A percentile compares a stretch with the other conserved stretches of the same genome.
Conservation (phyloP, 2,329 filamentous ascomycete genomes). For the Alternaria hordeiaustralica region DNA sequence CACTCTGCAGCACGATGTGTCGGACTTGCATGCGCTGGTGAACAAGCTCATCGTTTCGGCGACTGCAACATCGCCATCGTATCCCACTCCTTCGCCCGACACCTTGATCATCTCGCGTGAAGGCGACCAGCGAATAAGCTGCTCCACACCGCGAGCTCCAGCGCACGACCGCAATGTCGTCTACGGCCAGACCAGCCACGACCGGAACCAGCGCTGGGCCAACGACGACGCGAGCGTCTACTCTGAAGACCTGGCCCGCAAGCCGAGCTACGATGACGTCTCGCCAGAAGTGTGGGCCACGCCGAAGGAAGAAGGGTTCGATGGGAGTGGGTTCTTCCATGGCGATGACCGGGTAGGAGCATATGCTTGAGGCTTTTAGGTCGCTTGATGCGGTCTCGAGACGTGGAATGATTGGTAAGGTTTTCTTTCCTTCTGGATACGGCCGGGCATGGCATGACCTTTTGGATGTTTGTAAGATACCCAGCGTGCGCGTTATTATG, state of each 20-base stretch:
- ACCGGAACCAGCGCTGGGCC: background rate
- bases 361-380: conserved; percentile 2
- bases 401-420: background rate
- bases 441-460: background rate
- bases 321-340: conserved; percentile 32
- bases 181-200: background rate
- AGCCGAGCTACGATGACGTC: conserved; percentile 28
- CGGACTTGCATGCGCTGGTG: conserved; percentile 38
- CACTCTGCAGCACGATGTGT: conserved; percentile 40
- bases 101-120: conserved; percentile 27
- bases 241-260: conserved; percentile 13
- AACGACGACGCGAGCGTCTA: conserved; percentile 16
- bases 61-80: conserved; percentile 27
- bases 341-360: background rate
- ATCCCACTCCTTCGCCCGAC: conserved; percentile 45
- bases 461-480: conserved; percentile 19
- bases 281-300: conserved; percentile 45
- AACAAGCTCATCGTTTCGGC: conserved; percentile 32
- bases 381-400: background rate
- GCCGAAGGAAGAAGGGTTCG: conserved; percentile 46
- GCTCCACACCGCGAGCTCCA: conserved; percentile 34
- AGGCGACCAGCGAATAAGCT: conserved; percentile 28
- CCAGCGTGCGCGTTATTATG: conserved; percentile 11
- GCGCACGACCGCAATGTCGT: background rate
- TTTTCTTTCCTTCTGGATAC: background rate